Percentiles rank a stretch among this genome's conserved stretches.
Evolutionary conservation across 1,284 basidiomycete species (phyloP).

Genomic region (Ceratobasidium sp.): DNA sequence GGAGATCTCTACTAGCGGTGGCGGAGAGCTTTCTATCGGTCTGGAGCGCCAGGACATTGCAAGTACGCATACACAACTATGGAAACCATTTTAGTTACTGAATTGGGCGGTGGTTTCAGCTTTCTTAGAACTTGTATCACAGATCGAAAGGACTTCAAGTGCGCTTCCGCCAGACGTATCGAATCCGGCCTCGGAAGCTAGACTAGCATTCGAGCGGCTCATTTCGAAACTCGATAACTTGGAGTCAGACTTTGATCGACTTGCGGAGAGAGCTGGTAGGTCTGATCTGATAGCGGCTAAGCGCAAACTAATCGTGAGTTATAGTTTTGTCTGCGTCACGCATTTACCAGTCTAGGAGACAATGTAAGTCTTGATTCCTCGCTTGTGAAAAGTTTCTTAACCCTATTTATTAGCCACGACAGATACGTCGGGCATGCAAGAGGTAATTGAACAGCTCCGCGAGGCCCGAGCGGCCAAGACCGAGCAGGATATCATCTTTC

Average conservation of each 20-base stretch:
- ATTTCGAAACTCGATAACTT: constrained; percentile 79
- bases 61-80: constrained; percentile 59
- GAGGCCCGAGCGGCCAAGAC: constrained; percentile 64
- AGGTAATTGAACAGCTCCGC: constrained; percentile 71
- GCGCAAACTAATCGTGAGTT: constrained; percentile 4
- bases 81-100: neutral
- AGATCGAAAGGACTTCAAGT: constrained; percentile 67
- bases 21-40: constrained; percentile 65
- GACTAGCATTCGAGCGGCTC: constrained; percentile 69
- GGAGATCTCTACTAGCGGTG: constrained; percentile 76
- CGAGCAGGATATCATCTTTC: constrained; percentile 64
- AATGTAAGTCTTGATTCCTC: constrained; percentile 62
- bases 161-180: constrained; percentile 55
- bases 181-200: constrained; percentile 70
- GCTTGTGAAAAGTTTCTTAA: constrained; percentile 17
- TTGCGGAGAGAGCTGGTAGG: constrained; percentile 81
- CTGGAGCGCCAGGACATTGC: constrained; percentile 78
- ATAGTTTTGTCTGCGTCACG: constrained; percentile 78
- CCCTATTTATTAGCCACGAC: constrained; percentile 58
- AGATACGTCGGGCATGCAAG: constrained; percentile 73
- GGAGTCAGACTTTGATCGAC: constrained; percentile 79
- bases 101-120: constrained; percentile 54
- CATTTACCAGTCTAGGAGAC: constrained; percentile 69
- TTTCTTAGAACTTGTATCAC: constrained; percentile 70
- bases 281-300: constrained; percentile 43